These are phyloP conservation scores for Tuber microsphaerosporum DNA, from an alignment of 495 filamentous ascomycete genomes.

Conservation along the genomic window DNA sequence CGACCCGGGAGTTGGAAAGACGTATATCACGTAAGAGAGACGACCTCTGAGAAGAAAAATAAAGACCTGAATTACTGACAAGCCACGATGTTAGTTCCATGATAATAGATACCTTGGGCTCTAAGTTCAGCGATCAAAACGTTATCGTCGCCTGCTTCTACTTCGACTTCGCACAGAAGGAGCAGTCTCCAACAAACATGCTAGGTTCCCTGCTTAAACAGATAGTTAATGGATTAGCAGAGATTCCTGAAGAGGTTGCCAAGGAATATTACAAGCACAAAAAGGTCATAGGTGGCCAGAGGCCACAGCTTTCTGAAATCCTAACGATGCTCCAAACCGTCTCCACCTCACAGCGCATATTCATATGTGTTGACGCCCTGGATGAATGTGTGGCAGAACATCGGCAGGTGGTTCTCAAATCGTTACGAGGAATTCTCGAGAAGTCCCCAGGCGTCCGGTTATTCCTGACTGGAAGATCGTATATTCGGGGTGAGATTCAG, in stretches of 20 bases:
- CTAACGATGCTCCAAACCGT: neutral
- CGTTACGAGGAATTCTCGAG: neutral
- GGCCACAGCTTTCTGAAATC: neutral
- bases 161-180: neutral
- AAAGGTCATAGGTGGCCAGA: neutral
- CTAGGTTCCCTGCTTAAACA: neutral
- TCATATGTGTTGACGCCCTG: neutral
- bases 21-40: neutral
- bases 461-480: neutral
- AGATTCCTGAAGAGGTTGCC: neutral
- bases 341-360: neutral
- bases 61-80: neutral
- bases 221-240: neutral
- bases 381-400: neutral
- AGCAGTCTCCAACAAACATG: neutral
- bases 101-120: neutral
- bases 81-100: neutral
- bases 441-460: neutral
- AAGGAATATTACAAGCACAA: neutral
- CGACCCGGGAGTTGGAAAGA: neutral
- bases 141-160: neutral
- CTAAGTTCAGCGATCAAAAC: neutral
- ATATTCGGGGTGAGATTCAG: neutral
- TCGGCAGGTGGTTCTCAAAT: neutral
- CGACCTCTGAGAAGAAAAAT: neutral